Percentiles rank a stretch among this genome's conserved stretches.
These are phyloP conservation scores for Geotrichum reessii DNA, from an alignment of 1,139 yeast species.

Conservation along the genomic window DNA sequence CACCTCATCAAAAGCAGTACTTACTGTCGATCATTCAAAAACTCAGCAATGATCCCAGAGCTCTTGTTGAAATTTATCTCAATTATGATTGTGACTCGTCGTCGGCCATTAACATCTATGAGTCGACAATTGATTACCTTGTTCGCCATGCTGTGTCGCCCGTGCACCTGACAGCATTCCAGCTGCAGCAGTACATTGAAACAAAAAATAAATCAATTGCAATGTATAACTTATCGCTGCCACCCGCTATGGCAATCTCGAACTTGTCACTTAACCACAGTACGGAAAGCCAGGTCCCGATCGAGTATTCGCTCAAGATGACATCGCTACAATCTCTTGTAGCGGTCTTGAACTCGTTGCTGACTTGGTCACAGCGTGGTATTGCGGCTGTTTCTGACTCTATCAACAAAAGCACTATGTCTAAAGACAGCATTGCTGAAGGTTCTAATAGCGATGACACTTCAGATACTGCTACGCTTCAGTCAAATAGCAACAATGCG, in stretches of 20 bases:
- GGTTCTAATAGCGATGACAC: slow-evolving; percentile 16
- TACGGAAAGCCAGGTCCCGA: slow-evolving; percentile 45
- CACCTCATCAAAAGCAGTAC: slow-evolving; percentile 87
- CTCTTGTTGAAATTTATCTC: slow-evolving; percentile 83
- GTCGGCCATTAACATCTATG: slow-evolving; percentile 78
- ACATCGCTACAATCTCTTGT: slow-evolving; percentile 75
- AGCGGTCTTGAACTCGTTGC: slow-evolving; percentile 71
- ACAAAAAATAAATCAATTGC: slow-evolving; percentile 57
- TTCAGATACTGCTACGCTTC: slow-evolving; percentile 18
- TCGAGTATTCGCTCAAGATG: slow-evolving; percentile 78
- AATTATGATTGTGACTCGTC: slow-evolving; percentile 89
- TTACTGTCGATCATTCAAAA: slow-evolving; percentile 72
- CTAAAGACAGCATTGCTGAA: slow-evolving; percentile 9
- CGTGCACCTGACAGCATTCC: slow-evolving; percentile 66
- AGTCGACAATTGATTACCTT: slow-evolving; percentile 69
- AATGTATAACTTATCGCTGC: slow-evolving; percentile 64
- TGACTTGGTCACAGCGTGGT: slow-evolving; percentile 86
- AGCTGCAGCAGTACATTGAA: slow-evolving; percentile 60
- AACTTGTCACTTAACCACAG: slow-evolving; percentile 45
- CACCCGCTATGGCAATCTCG: slow-evolving; percentile 71
- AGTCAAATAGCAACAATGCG: slow-evolving; percentile 19
- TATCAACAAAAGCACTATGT: background rate
- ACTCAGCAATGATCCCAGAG: slow-evolving; percentile 81
- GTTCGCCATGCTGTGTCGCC: slow-evolving; percentile 67
- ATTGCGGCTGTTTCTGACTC: slow-evolving; percentile 33